phyloP scores from a whole-genome alignment of 2,329 filamentous ascomycete genomes.

The Gyromitra esculenta region DNA sequence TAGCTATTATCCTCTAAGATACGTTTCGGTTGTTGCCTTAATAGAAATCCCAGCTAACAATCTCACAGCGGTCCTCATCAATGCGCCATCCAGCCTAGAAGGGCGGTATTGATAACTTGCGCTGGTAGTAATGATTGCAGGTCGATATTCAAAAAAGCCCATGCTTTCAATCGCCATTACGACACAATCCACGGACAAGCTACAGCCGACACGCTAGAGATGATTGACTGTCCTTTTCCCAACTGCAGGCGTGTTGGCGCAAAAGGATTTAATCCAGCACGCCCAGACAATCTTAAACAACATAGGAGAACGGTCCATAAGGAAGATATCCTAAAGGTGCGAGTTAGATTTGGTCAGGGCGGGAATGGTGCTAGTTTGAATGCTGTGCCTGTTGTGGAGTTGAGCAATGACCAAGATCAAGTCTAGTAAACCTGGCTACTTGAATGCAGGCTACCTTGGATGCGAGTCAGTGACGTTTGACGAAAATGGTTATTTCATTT shows the following conservation, averaged over 20 bases:
- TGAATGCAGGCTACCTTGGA: background rate
- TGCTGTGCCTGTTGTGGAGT: background rate
- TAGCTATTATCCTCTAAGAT: too few species aligned
- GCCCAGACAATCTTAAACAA: conserved; percentile 13
- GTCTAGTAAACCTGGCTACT: background rate
- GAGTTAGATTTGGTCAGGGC: background rate
- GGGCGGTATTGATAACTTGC: background rate
- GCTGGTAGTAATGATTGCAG: background rate
- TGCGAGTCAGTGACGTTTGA: background rate
- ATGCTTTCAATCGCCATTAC: conserved; percentile 25
- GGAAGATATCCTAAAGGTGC: conserved; percentile 4
- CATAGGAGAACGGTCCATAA: conserved; percentile 21
- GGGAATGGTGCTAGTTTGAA: background rate
- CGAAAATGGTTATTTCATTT: background rate
- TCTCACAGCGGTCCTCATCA: conserved; percentile 11
- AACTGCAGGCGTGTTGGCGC: conserved; percentile 14
- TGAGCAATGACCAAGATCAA: background rate
- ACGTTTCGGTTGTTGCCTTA: background rate
- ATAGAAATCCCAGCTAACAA: conserved; percentile 1
- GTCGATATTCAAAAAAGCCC: background rate
- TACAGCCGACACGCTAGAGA: background rate
- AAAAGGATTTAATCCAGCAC: conserved; percentile 16
- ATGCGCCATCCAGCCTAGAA: background rate
- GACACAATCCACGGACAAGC: background rate
- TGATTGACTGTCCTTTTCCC: conserved; percentile 15